A percentile compares a stretch with the other conserved stretches of the same genome.
Evolutionary conservation across 163 green algal genomes (phyloP).

Genomic region (Scenedesmus sp.): DNA sequence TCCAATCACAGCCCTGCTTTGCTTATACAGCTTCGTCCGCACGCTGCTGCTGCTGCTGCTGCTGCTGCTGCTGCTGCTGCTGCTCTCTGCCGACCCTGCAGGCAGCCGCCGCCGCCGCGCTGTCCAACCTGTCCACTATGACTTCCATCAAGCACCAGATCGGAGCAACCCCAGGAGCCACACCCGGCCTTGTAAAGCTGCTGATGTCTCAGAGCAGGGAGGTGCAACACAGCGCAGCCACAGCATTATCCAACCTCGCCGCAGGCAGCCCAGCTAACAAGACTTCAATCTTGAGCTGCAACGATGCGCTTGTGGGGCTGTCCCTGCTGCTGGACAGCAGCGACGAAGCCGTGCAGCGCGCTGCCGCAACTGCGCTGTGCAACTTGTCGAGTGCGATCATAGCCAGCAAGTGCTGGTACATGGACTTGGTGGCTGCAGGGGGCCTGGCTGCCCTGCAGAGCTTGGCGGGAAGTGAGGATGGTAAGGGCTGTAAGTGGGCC

Average conservation of each 20-base stretch:
- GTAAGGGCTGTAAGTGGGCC: background rate
- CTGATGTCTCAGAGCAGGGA: background rate
- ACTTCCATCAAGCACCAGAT: background rate
- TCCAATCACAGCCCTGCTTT: too few relatives aligned
- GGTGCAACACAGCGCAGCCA: background rate
- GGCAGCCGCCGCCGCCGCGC: too few relatives aligned
- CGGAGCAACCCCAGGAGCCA: background rate
- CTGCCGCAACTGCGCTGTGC: background rate
- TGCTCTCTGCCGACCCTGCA: background rate
- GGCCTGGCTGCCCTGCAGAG: background rate
- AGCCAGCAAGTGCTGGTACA: background rate
- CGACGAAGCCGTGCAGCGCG: background rate
- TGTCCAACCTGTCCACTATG: background rate
- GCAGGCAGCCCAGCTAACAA: background rate
- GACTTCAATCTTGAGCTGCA: background rate
- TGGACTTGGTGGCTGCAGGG: background rate
- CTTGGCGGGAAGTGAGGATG: background rate
- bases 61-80: too few relatives aligned
- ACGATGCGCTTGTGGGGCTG: background rate
- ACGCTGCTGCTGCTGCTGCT: too few relatives aligned
- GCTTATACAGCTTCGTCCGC: too few relatives aligned
- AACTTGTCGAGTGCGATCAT: background rate
- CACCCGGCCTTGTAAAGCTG: background rate
- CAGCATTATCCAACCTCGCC: background rate
- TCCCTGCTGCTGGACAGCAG: background rate